Conservation (phyloP, 73 alveolate species). For the Paramecium sonneborni region DNA sequence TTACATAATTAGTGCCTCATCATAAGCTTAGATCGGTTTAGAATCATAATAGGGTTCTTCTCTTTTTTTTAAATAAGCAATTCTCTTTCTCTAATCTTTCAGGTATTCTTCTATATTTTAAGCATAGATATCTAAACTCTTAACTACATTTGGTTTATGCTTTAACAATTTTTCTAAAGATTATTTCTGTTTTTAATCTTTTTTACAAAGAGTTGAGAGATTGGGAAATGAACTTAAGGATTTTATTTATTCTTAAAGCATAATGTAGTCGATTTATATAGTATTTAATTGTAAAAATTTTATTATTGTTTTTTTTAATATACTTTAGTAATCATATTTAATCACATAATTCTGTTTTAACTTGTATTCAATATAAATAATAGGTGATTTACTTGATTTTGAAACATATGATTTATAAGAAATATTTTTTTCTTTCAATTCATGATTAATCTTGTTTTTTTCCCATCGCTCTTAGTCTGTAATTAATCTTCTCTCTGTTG, state of each 20-base stretch:
- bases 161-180: not conserved
- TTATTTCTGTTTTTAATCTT: not conserved
- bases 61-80: not conserved
- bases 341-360: conserved; percentile 22
- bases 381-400: conserved; percentile 10
- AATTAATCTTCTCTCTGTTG: not conserved
- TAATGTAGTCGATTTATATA: not conserved
- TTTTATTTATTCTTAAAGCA: not conserved
- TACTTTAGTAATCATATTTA: no score
- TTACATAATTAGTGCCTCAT: conserved; percentile 2
- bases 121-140: conserved; percentile 40
- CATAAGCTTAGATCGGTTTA: not conserved
- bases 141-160: conserved; percentile 39
- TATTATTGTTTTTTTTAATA: no score
- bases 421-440: not conserved
- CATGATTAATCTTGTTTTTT: not conserved
- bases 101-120: conserved; percentile 9
- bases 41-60: not conserved
- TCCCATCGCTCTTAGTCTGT: not conserved
- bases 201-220: not conserved
- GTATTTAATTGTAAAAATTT: no score
- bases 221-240: not conserved
- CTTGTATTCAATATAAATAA: not conserved
- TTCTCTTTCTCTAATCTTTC: conserved; percentile 13
- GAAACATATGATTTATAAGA: not conserved